Evolutionary conservation across 2,329 filamentous ascomycete species (phyloP).

Genomic region (Fusarium gaditjirri): DNA sequence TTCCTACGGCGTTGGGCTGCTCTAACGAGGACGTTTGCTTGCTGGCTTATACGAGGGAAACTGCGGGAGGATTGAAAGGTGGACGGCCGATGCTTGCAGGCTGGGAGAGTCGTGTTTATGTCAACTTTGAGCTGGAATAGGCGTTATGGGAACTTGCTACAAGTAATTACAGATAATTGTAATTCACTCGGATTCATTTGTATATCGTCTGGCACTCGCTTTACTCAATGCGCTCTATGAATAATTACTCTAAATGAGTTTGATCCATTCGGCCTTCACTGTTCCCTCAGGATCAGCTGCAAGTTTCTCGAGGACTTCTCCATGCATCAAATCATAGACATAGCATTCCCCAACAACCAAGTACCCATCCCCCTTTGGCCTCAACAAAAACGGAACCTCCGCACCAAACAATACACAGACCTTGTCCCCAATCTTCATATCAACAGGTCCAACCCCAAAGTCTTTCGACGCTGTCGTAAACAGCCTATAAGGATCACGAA

Average conservation of each 20-base stretch:
- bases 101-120: conserved; percentile 39
- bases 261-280: background rate
- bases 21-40: conserved; percentile 22
- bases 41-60: conserved; percentile 42
- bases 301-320: background rate
- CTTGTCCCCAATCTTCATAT: background rate
- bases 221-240: too few species aligned
- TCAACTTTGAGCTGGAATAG: conserved; percentile 19
- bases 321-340: background rate
- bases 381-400: background rate
- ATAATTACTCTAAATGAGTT: background rate
- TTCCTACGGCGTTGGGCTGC: conserved; percentile 40
- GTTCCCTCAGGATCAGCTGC: fast-evolving
- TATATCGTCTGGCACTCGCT: background rate
- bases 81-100: conserved; percentile 6
- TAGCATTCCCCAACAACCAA: background rate
- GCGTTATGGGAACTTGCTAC: fast-evolving
- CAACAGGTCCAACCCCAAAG: background rate
- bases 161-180: background rate
- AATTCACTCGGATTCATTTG: fast-evolving
- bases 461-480: fast-evolving
- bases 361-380: background rate
- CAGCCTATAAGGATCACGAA: fast-evolving
- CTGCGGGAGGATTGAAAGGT: background rate
- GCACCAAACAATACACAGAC: background rate